These are phyloP conservation scores for Fusarium cicatricum DNA, from an alignment of 2,329 filamentous ascomycete species.

Conservation along the genomic window DNA sequence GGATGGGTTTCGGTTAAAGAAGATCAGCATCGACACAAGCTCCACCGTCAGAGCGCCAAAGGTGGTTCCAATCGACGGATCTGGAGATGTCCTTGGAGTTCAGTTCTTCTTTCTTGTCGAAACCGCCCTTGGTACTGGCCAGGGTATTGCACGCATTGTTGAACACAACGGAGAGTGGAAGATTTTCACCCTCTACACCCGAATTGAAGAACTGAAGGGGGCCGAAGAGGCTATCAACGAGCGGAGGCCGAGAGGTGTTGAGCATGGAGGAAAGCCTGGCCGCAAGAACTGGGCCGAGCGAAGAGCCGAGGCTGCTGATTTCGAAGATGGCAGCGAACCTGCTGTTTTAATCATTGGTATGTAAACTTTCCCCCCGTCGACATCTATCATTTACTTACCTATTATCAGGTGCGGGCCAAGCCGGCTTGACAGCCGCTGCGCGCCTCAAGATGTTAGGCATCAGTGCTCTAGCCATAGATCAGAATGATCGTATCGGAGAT, in stretches of 20 bases:
- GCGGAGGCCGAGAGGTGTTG: constrained; percentile 62
- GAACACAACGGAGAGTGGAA: constrained; percentile 61
- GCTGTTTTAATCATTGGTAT: constrained; percentile 68
- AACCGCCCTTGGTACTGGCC: constrained; percentile 62
- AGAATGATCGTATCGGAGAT: constrained; percentile 65
- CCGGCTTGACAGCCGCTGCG: constrained; percentile 64
- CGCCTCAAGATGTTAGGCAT: constrained; percentile 67
- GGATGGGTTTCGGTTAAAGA: constrained; percentile 52
- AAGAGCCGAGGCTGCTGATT: constrained; percentile 57
- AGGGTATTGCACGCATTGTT: constrained; percentile 63
- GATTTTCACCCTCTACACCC: constrained; percentile 70
- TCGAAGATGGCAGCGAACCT: constrained; percentile 58
- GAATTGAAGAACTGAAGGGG: constrained; percentile 61
- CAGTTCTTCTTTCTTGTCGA: constrained; percentile 64
- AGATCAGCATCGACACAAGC: constrained; percentile 57
- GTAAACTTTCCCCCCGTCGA: constrained; percentile 10
- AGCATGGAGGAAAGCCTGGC: constrained; percentile 60
- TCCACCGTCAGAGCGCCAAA: constrained; percentile 54
- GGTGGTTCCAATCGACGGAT: constrained; percentile 56
- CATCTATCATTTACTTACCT: not conserved
- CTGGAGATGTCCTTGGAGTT: constrained; percentile 60
- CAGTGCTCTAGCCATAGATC: constrained; percentile 65
- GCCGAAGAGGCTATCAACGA: constrained; percentile 58
- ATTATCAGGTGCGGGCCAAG: constrained; percentile 64
- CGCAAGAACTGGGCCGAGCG: constrained; percentile 69